phyloP scores from a whole-genome alignment of 169 alveolate species.

The Plasmodium reichenowi region DNA sequence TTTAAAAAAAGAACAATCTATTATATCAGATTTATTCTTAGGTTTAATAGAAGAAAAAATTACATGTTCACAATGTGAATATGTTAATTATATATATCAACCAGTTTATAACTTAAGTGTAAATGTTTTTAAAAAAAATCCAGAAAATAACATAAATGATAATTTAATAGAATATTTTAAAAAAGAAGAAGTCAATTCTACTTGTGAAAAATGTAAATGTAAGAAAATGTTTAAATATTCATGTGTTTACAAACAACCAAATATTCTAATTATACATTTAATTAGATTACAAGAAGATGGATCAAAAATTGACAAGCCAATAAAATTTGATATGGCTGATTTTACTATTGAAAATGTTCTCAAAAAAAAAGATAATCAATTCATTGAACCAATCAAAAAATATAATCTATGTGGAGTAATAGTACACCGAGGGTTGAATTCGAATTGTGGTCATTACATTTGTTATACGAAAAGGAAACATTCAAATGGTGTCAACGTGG shows the following conservation, averaged over 20 bases:
- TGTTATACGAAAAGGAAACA: slow-evolving; percentile 67
- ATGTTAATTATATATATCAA: slow-evolving; percentile 58
- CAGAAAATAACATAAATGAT: slow-evolving; percentile 73
- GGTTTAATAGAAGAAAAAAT: slow-evolving; percentile 74
- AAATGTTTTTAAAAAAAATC: slow-evolving; percentile 63
- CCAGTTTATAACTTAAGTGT: slow-evolving; percentile 68
- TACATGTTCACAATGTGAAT: slow-evolving; percentile 66
- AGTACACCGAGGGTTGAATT: slow-evolving; percentile 55
- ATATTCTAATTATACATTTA: slow-evolving; percentile 47
- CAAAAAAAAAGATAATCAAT: slow-evolving; percentile 29
- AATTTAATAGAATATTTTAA: slow-evolving; percentile 60
- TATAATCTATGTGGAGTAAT: slow-evolving; percentile 53
- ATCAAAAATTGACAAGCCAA: slow-evolving; percentile 59
- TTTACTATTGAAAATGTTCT: slow-evolving; percentile 52
- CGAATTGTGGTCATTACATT: slow-evolving; percentile 63
- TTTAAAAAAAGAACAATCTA: slow-evolving; percentile 54
- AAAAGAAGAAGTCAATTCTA: slow-evolving; percentile 74
- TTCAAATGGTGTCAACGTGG: slow-evolving; percentile 59
- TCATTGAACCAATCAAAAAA: slow-evolving; percentile 39
- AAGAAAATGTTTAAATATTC: slow-evolving; percentile 54
- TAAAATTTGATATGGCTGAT: slow-evolving; percentile 36
- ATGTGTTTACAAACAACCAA: slow-evolving; percentile 62
- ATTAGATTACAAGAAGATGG: slow-evolving; percentile 63
- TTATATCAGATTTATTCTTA: slow-evolving; percentile 60
- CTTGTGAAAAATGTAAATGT: slow-evolving; percentile 72